phyloP scores from a whole-genome alignment of 768 basidiomycete species.

The Tephrocybe sp. region DNA sequence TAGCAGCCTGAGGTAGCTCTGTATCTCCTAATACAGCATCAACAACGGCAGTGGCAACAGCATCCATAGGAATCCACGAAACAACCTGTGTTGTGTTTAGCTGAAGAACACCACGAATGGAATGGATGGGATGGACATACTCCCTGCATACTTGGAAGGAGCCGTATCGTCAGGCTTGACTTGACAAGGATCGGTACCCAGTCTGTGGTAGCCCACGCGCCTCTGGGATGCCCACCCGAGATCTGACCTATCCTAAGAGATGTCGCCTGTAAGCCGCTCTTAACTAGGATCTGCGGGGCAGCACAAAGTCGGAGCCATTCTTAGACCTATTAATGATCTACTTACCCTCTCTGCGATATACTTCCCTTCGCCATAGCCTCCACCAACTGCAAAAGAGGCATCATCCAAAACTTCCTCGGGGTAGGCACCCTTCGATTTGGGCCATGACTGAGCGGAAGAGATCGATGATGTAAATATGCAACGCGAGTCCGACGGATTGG shows the following conservation, averaged over 20 bases:
- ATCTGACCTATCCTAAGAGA: constrained; percentile 34
- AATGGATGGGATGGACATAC: constrained; percentile 16
- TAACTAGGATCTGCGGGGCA: constrained; percentile 19
- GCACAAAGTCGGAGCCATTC: background rate
- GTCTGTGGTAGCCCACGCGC: constrained; percentile 32
- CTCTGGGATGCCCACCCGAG: constrained; percentile 26
- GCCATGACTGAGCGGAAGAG: constrained; percentile 20
- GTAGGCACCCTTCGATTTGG: constrained; percentile 21
- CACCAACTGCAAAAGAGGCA: constrained; percentile 24
- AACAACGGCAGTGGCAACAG: constrained; percentile 25
- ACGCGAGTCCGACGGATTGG: constrained; percentile 14
- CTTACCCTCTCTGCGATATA: constrained; percentile 31
- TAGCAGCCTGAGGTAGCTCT: constrained; percentile 21
- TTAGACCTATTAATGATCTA: background rate
- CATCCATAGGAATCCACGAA: constrained; percentile 35
- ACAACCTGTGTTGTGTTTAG: constrained; percentile 21
- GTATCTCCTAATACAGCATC: constrained; percentile 26
- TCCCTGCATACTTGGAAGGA: constrained; percentile 20
- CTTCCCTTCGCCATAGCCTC: constrained; percentile 31
- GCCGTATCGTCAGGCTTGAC: constrained; percentile 24
- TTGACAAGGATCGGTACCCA: constrained; percentile 37
- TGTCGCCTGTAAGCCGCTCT: constrained; percentile 22
- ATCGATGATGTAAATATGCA: constrained; percentile 35
- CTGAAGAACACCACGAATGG: too few relatives aligned
- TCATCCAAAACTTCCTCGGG: constrained; percentile 29